Conservation (phyloP, 129 eudicot genomes). For the Deinandra increscens region DNA sequence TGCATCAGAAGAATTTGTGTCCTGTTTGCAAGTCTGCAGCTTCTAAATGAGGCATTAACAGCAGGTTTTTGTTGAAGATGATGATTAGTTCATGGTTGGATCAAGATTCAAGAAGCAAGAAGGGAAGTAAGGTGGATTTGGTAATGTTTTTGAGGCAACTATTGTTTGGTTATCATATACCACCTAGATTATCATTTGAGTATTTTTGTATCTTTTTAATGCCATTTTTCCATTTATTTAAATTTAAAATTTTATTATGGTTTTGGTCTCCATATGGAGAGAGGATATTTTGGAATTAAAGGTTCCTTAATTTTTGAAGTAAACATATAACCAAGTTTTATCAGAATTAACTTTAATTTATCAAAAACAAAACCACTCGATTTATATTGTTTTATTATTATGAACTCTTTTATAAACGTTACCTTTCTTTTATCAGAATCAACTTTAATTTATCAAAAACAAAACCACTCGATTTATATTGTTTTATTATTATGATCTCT, state of each 20-base stretch:
- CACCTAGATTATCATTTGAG: constrained; percentile 14
- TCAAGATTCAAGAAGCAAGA: constrained; percentile 11
- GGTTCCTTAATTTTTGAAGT: no score
- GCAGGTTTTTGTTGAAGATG: no score
- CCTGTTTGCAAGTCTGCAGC: constrained; percentile 89
- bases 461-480: no score
- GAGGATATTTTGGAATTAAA: constrained; percentile 23
- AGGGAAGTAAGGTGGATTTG: constrained; percentile 17
- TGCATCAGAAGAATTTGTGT: constrained; percentile 72
- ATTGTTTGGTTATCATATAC: constrained; percentile 17
- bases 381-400: no score
- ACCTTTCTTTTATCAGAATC: no score
- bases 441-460: no score
- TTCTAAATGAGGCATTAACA: background rate
- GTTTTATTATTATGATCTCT: no score
- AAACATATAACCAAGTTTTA: no score
- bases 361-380: no score
- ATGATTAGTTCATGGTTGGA: constrained; percentile 19
- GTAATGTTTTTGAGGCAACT: constrained; percentile 19
- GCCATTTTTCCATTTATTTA: constrained; percentile 18
- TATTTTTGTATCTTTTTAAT: constrained; percentile 20
- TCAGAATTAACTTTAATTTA: no score
- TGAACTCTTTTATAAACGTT: no score
- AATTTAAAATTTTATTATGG: constrained; percentile 23
- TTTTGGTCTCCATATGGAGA: constrained; percentile 17